Percentiles rank a stretch among this genome's conserved stretches.
phyloP scores from a whole-genome alignment of 1,139 yeast genomes.

The Debaryomyces udenii region DNA sequence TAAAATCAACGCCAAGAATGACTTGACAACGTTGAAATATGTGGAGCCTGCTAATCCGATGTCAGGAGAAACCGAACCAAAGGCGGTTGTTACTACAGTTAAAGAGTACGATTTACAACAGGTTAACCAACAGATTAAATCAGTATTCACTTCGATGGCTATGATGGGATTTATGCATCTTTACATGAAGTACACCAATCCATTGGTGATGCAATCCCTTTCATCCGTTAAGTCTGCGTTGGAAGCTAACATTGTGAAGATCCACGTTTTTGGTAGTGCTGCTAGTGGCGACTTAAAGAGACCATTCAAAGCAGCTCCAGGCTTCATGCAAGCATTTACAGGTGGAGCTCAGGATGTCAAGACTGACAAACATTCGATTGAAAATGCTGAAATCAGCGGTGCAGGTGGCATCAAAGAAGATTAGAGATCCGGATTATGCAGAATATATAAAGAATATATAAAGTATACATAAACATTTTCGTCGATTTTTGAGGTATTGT shows the following conservation, averaged over 20 bases:
- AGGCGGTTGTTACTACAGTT: slow-evolving; percentile 84
- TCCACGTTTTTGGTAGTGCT: slow-evolving; percentile 81
- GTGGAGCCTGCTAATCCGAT: slow-evolving; percentile 84
- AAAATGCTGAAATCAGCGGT: slow-evolving; percentile 83
- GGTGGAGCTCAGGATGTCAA: slow-evolving; percentile 57
- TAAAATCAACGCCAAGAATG: slow-evolving; percentile 74
- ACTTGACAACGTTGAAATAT: slow-evolving; percentile 88
- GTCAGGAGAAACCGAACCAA: slow-evolving; percentile 72
- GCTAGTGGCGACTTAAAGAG: slow-evolving; percentile 93
- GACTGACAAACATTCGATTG: slow-evolving; percentile 87
- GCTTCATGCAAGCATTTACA: slow-evolving; percentile 73
- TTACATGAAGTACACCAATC: slow-evolving; percentile 97
- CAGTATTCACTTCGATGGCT: slow-evolving; percentile 86
- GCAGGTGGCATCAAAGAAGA: slow-evolving; percentile 91
- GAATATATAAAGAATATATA: neutral
- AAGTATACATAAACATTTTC: too few relatives aligned
- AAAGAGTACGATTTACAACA: slow-evolving; percentile 93
- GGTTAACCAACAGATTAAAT: slow-evolving; percentile 74
- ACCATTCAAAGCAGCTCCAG: slow-evolving; percentile 90
- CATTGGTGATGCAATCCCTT: slow-evolving; percentile 91
- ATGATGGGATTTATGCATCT: slow-evolving; percentile 99
- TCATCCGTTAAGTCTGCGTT: slow-evolving; percentile 88
- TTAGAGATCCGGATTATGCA: slow-evolving; percentile 33
- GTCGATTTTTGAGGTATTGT: too few relatives aligned
- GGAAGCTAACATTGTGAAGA: slow-evolving; percentile 89